Base-by-base conservation (phyloP, 352 stramenopile genomes). In the Pythium biforme region DNA sequence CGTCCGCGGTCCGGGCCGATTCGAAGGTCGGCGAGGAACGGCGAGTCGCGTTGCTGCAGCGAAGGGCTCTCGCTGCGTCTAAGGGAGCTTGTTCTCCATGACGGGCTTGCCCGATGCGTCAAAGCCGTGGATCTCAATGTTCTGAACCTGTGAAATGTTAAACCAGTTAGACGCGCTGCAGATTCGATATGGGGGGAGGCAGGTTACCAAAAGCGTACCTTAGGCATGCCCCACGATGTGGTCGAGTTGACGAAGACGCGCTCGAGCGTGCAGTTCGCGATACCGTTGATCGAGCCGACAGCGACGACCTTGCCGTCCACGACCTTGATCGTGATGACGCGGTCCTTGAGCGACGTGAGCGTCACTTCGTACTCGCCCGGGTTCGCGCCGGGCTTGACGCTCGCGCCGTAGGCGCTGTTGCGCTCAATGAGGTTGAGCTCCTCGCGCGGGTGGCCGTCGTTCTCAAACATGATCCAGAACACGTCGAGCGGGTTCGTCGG, bases 391-490 rank as follows among this genome's bases (percentile, higher is more conserved):
- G 83, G 76, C 76, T 90, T 93, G 63, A 91, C 76, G n/a, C 62
- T 77, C 15, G 73, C 79, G 27, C 86, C 86, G 73, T 95, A 95
- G 34, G 82, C 86, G 62, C 81, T 91, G 72, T 89, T 93, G 70
- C 82, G 81, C 69, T 95, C 86, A 46, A 95, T 92, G 72, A 92
- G 67, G 72, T 95, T 95, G 67, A 95, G 79, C 58, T 91, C 84
- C 57, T 95, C 86, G 53, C 84, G 83, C 39, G 83, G 81, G 63
- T 82, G 55, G 65, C 84, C 84, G 53, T 90, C 79, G 53, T 94
- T 86, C 72, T 95, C 86, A 70, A 92, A 95, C 86, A 95, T 95
- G 79, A 95, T 83, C 86, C 86, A 95, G 73, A 92, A 90, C 27
- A 95, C 84, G 54, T 91, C 81, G 55, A 95, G 72, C 61, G 86